A percentile compares a stretch with the other conserved stretches of the same genome.
These are phyloP conservation scores for Xylaria sp. DNA, from an alignment of 495 filamentous ascomycete genomes.

Conservation along the genomic window DNA sequence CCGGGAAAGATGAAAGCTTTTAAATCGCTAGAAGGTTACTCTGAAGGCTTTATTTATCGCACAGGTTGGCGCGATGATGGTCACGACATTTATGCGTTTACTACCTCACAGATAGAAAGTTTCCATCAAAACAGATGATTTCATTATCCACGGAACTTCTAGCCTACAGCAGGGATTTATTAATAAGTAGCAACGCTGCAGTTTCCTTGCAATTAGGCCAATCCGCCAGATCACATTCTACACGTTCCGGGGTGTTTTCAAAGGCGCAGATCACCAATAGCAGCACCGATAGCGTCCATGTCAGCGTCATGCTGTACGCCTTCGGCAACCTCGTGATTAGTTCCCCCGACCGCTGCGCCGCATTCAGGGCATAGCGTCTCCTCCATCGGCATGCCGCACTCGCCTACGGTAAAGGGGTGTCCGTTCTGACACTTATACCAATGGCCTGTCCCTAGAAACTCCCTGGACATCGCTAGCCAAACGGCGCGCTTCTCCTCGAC, in stretches of 20 bases:
- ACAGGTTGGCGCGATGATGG: background rate
- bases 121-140: background rate
- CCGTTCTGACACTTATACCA: constrained; percentile 74
- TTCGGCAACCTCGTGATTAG: constrained; percentile 49
- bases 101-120: background rate
- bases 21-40: background rate
- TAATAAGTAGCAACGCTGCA: background rate
- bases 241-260: background rate
- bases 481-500: background rate
- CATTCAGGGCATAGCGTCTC: constrained; percentile 69
- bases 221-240: background rate
- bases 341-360: constrained; percentile 65
- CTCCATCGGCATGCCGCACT: constrained; percentile 76
- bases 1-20: background rate
- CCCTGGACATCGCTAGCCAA: background rate
- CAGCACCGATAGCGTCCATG: background rate
- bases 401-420: constrained; percentile 74
- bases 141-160: background rate
- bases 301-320: background rate
- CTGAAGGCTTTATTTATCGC: background rate
- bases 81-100: background rate
- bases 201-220: background rate
- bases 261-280: background rate
- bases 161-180: background rate
- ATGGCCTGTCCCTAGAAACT: constrained; percentile 59